Conservation (phyloP, 306 rosid species). For the Sophora flavescens region DNA sequence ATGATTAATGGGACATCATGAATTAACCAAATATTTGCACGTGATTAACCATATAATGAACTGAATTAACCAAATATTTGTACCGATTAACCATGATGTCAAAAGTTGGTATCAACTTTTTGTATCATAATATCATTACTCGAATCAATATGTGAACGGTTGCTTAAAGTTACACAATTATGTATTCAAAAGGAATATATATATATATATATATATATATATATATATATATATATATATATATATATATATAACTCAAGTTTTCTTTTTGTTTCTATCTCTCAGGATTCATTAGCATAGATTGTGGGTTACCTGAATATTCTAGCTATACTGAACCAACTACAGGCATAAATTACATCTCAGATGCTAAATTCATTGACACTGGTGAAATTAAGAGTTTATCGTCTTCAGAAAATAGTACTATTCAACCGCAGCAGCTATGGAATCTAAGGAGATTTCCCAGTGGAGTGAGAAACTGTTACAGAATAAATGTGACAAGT, state of each 20-base stretch:
- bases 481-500: conserved; percentile 49
- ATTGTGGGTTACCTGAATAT: conserved; percentile 54
- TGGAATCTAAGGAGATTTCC: conserved; percentile 61
- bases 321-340: conserved; percentile 41
- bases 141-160: neutral
- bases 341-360: conserved; percentile 54
- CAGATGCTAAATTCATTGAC: conserved; percentile 56
- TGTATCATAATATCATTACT: too few species aligned
- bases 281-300: conserved; percentile 69
- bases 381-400: conserved; percentile 46
- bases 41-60: too few species aligned
- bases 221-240: neutral
- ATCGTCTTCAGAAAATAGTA: neutral
- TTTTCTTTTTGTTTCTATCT: neutral
- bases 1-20: too few species aligned
- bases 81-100: too few species aligned
- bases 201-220: neutral
- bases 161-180: neutral
- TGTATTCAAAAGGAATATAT: neutral
- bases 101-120: too few species aligned
- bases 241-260: neutral
- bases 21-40: too few species aligned
- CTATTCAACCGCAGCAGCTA: conserved; percentile 40
- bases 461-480: conserved; percentile 63
- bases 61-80: too few species aligned